phyloP scores from a whole-genome alignment of 306 rosid genomes.

The Gillenia trifoliata region DNA sequence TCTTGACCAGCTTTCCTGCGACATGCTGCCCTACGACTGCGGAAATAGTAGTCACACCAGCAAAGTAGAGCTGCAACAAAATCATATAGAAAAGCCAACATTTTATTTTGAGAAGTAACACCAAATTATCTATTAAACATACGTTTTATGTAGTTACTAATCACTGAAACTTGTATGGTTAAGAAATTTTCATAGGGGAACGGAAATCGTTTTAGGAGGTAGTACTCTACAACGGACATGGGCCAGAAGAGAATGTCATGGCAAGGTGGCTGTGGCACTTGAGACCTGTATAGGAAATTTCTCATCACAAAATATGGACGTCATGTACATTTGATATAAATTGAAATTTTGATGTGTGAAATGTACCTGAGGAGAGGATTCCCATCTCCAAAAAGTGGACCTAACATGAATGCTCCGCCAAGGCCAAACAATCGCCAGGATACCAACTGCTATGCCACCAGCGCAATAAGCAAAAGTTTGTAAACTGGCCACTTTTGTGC shows the following conservation, averaged over 20 bases:
- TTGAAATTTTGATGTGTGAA: neutral
- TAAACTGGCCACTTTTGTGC: conserved; percentile 29
- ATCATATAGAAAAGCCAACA: neutral
- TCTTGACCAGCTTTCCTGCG: conserved; percentile 48
- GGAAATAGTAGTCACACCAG: conserved; percentile 48
- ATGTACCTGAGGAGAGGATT: conserved; percentile 71
- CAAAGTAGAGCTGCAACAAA: conserved; percentile 46
- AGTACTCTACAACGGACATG: conserved; percentile 76
- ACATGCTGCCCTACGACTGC: conserved; percentile 66
- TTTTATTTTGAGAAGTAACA: too few relatives aligned
- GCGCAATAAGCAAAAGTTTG: conserved; percentile 43
- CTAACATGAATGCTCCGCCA: conserved; percentile 81
- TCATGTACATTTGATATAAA: too few relatives aligned
- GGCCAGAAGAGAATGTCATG: too few relatives aligned
- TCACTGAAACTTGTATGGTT: neutral
- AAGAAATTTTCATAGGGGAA: conserved; percentile 53
- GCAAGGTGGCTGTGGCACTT: conserved; percentile 80
- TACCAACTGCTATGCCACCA: conserved; percentile 49
- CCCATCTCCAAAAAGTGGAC: conserved; percentile 79
- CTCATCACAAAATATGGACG: neutral
- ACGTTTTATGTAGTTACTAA: too few relatives aligned
- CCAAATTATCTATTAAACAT: neutral
- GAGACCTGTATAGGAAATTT: conserved; percentile 52
- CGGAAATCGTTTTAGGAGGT: conserved; percentile 68
- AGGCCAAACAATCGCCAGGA: conserved; percentile 79